Evolutionary conservation across 345 rosid genomes (phyloP), one percentile per base, ranked within the genome.

Genomic region (Mercurialis annua): DNA sequence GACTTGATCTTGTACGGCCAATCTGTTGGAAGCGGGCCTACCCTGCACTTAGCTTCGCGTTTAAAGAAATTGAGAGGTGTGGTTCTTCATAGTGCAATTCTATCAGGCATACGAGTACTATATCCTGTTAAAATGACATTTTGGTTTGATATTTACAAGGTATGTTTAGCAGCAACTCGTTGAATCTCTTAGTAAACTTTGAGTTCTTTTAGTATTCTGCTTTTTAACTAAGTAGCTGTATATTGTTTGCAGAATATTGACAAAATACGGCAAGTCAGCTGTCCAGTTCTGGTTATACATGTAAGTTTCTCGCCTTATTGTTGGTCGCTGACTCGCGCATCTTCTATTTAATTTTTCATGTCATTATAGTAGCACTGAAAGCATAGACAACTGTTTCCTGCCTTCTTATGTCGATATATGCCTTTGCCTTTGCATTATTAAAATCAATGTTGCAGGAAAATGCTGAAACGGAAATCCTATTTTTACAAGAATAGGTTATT

Each of bases 1-100:
- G 98, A 91, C 43, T 65, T 94, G 73, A 94, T 91, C 48, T 52
- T 94, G 29, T 94, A 94, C 9, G 99, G 99, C 4, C 99, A 94
- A 68, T 94, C 99, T 20, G 99, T 94, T 53, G 99, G 99, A 61
- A 94, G 99, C 58, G 99, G 97, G 1, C 99, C 99, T 0, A 94
- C 98, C 5, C 68, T 91, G 57, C 99, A 94, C 70, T 75, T 94
- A 74, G 99, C 89, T 74, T 79, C 92, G 62, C 76, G 85, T 14
- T 77, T 94, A 64, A 79, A 83, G 61, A 83, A 73, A 67, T 73
- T 89, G 60, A 83, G 99, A 76, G 98, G 92, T 27, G 92, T 89
- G 12, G 89, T 94, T 76, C 97, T 94, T 79, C 99, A 94, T 42
- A 91, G 99, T 17, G 99, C 99, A 44, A 89, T 94, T 36, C 92